Percentiles rank a stretch among this genome's conserved stretches.
Evolutionary conservation across 2,329 filamentous ascomycete species (phyloP).

Genomic region (Chalara sp.): DNA sequence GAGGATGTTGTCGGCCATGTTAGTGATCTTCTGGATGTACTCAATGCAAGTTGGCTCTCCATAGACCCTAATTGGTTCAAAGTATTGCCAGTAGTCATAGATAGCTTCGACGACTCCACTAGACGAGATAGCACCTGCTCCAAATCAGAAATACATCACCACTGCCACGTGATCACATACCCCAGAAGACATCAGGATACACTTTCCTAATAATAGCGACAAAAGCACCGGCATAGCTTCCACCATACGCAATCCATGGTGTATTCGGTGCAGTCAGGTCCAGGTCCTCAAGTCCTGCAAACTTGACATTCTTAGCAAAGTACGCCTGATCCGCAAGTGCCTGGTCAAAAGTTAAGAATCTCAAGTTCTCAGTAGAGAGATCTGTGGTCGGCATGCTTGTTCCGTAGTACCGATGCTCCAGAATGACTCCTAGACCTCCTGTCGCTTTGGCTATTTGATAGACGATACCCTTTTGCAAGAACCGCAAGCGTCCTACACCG

Average conservation of each 20-base stretch:
- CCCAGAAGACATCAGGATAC: conserved; percentile 76
- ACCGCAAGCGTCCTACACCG: conserved; percentile 57
- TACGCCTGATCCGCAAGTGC: conserved; percentile 75
- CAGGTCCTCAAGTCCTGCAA: conserved; percentile 60
- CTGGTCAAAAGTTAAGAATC: conserved; percentile 80
- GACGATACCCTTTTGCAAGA: conserved; percentile 71
- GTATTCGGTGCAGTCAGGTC: conserved; percentile 59
- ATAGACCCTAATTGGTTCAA: conserved; percentile 48
- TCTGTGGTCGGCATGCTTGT: conserved; percentile 62
- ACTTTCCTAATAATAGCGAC: conserved; percentile 68
- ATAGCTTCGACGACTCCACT: conserved; percentile 75
- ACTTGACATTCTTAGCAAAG: conserved; percentile 68
- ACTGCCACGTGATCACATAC: conserved; percentile 20
- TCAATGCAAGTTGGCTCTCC: conserved; percentile 57
- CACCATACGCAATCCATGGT: conserved; percentile 75
- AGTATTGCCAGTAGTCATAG: conserved; percentile 67
- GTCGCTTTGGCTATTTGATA: conserved; percentile 64
- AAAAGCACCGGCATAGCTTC: conserved; percentile 76
- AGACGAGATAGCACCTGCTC: conserved; percentile 58
- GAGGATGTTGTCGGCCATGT: conserved; percentile 53
- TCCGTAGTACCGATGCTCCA: conserved; percentile 87
- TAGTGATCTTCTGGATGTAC: conserved; percentile 52
- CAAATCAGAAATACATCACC: background rate
- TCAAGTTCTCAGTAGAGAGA: conserved; percentile 61
- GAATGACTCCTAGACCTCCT: conserved; percentile 67